These are phyloP conservation scores for Pilobolus umbonatus DNA, from an alignment of 192 early-diverging fungal genomes.

Conservation along the genomic window DNA sequence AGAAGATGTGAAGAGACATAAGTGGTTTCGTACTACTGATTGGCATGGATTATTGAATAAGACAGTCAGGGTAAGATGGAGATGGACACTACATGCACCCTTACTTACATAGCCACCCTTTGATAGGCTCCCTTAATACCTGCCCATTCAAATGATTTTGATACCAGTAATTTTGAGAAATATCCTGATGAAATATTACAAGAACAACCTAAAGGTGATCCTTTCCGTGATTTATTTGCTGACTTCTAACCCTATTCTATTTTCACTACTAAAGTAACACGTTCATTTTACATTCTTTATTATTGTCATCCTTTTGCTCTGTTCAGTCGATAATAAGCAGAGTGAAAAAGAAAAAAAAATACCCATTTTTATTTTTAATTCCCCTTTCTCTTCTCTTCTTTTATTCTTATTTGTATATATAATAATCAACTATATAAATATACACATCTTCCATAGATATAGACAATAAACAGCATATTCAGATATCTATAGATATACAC, in stretches of 20 bases:
- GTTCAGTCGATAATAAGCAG: no score
- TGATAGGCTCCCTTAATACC: constrained; percentile 25
- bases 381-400: not conserved
- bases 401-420: not conserved
- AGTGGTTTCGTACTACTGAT: constrained; percentile 76
- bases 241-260: constrained; percentile 53
- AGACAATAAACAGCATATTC: not conserved
- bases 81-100: no score
- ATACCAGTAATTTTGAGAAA: constrained; percentile 37
- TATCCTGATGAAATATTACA: constrained; percentile 46
- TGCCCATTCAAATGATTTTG: constrained; percentile 22
- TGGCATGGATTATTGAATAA: constrained; percentile 56
- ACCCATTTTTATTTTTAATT: not conserved
- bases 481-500: not conserved
- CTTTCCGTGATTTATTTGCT: constrained; percentile 73
- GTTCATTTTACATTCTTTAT: no score
- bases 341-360: no score
- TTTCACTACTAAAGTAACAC: no score
- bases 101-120: no score
- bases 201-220: constrained; percentile 53
- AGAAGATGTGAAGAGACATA: constrained; percentile 75
- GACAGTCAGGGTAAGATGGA: constrained; percentile 23
- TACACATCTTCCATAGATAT: not conserved
- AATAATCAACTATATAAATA: no score
- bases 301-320: no score